These are phyloP conservation scores for Psidium guajava DNA, from an alignment of 345 rosid genomes.

Conservation along the genomic window DNA sequence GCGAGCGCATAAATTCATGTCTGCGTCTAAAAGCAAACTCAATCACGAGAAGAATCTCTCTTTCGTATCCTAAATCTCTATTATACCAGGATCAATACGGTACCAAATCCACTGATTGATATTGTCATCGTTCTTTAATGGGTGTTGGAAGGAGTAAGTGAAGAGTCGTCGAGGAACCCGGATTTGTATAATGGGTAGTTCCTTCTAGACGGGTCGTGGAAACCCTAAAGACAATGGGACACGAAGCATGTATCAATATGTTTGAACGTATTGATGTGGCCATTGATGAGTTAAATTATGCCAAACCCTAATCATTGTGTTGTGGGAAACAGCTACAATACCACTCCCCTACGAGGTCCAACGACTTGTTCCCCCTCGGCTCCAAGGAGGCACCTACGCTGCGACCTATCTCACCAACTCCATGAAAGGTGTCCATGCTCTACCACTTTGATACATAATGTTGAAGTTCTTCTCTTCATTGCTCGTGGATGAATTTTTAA, in stretches of 20 bases:
- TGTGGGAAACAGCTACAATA: conserved; percentile 7
- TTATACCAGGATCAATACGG: not conserved
- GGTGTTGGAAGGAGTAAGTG: not conserved
- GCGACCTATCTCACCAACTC: not conserved
- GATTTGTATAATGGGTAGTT: not conserved
- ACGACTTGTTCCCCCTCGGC: not conserved
- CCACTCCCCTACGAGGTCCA: not conserved
- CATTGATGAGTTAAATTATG: not conserved
- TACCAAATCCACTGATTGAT: not conserved
- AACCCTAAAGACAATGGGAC: not conserved
- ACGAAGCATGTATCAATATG: not conserved
- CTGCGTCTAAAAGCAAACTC: not conserved
- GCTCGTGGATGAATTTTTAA: not conserved
- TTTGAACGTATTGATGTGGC: too few relatives aligned
- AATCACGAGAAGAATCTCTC: not conserved
- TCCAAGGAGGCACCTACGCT: not conserved
- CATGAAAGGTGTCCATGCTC: not conserved
- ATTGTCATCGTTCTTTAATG: not conserved
- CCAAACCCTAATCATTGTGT: conserved; percentile 1
- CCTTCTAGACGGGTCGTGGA: not conserved
- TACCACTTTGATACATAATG: not conserved
- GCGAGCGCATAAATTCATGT: not conserved
- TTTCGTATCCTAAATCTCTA: not conserved
- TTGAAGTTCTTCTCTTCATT: not conserved
- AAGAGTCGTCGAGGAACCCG: not conserved